Evolutionary conservation across 2,329 filamentous ascomycete species (phyloP), one percentile per base, ranked within the genome.

Genomic region (Aurifilum marmelostoma): DNA sequence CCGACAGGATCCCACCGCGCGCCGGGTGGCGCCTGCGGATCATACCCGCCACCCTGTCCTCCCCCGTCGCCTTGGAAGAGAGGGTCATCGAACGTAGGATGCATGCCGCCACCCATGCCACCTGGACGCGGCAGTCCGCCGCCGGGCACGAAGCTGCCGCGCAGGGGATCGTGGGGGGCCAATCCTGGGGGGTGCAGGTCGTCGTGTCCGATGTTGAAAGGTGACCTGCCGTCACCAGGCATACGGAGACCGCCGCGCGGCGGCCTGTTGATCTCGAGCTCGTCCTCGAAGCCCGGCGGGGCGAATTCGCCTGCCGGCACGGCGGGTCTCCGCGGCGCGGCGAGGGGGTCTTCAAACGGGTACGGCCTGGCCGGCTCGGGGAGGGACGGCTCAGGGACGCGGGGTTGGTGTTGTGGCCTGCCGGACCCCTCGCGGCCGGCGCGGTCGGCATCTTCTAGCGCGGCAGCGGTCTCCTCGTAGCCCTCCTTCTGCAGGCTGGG

Each of bases 11-110:
- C 96, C 82, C 93, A 98, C 72, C 96, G 85, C n/a, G 94, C 91
- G 1, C 96, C 96, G 1, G 93, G 94, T 5, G 96, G 96, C 37
- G 88, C 90, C 76, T 90, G 91, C 1, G 91, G 89, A 76, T 94
- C 87, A 75, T 87, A 91, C 0, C 82, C 83, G 0, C 82, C 83
- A 18, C 80, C 79, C 18, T 80, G 79, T 21, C 77, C 83, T 47
- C 34, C n/a, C n/a, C 80, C 79, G 2, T 83, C 79, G 0, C 90
- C 91, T 7, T 85, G 86, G 76, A 97, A 97, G 62, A 97, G 80
- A 8, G 93, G 93, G 76, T 98, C 94, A 74, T 97, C 93, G 77
- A 97, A 96, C 0, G 94, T 97, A 0, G 96, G 96, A 79, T 97
- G 92, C 96, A 99, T 99, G 0, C 96, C 96, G 16, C 91, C 89